Evolutionary conservation across 441 rosid species (phyloP).

Genomic region (Populus hybrid): DNA sequence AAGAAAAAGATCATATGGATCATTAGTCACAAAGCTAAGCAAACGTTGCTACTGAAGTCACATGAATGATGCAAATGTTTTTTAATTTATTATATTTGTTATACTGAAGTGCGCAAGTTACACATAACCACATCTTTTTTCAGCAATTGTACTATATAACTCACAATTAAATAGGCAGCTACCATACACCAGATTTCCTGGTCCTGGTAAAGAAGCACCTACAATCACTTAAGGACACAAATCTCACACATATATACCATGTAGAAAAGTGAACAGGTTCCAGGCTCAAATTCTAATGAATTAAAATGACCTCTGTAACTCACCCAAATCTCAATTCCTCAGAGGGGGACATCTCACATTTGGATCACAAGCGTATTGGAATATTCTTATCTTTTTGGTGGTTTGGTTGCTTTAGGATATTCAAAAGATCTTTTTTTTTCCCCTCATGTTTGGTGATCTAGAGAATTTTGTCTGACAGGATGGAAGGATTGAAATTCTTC

Average conservation of each 20-base stretch:
- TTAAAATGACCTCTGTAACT: background rate
- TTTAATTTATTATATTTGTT: too few species aligned
- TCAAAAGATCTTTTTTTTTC: background rate
- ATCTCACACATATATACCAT: background rate
- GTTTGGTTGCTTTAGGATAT: background rate
- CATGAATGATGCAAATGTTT: background rate
- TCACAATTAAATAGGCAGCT: background rate
- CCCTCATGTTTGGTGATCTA: background rate
- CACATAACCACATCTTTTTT: background rate
- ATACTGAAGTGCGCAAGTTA: background rate
- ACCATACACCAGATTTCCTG: background rate
- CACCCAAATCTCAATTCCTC: background rate
- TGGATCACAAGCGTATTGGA: background rate
- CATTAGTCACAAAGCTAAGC: background rate
- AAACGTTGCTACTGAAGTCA: background rate
- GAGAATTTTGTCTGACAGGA: background rate
- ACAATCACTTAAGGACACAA: background rate
- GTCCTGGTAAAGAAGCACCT: background rate
- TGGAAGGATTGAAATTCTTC: background rate
- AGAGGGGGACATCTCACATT: background rate
- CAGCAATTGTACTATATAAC: background rate
- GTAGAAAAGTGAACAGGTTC: background rate
- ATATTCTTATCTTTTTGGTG: background rate
- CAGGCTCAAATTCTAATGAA: background rate
- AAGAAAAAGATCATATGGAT: conserved; percentile 11